Evolutionary conservation across 495 filamentous ascomycete genomes (phyloP), one percentile per base, ranked within the genome.

Genomic region (Staphylotrichum tortipilum): DNA sequence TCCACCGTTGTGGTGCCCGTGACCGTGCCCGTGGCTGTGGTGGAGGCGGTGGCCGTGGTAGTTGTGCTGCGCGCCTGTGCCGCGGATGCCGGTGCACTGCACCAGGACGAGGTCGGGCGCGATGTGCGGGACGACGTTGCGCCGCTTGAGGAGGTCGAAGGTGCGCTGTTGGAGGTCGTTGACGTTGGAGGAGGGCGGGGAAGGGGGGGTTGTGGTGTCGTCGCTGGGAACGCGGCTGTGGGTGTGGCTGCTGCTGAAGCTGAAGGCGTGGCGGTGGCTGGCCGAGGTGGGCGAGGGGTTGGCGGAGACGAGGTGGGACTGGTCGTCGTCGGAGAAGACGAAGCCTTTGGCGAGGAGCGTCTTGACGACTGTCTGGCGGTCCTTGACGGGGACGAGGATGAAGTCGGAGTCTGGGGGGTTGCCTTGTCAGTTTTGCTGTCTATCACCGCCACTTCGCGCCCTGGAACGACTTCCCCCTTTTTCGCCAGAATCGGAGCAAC

Each of bases 151-250:
- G 10, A 80, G 77, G 14, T 76, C 76, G 60, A 96, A 95, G 2
- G 92, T 95, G 42, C 84, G 81, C 2, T 68, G 74, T 69, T 96
- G 86, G 12, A 98, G 74, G 54, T 95, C 91, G 7, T 74, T 86
- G 11, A 89, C 86, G 6, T 88, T 89, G 1, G 74, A 71, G 18
- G 46, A 33, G 0, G 22, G 30, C 1, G 41, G 28, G 34, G 1
- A 3, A 26, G 7, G 26, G 7, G 23, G 41, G 44, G 3, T 40
- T 81, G 83, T 74, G 64, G 59, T 18, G 69, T 21, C 35, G 11
- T 37, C 17, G 35, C 35, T 37, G 35, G 35, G 35, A 15, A 7
- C 35, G 26, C 10, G 26, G 26, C 26, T 2, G 26, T 28, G 26
- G 44, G 71, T 64, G 49, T 78, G 76, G 63, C 59, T 17, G 68